Percentiles rank a stretch among this genome's conserved stretches.
phyloP scores from a whole-genome alignment of 1,139 yeast species.

The Taphrina communis region DNA sequence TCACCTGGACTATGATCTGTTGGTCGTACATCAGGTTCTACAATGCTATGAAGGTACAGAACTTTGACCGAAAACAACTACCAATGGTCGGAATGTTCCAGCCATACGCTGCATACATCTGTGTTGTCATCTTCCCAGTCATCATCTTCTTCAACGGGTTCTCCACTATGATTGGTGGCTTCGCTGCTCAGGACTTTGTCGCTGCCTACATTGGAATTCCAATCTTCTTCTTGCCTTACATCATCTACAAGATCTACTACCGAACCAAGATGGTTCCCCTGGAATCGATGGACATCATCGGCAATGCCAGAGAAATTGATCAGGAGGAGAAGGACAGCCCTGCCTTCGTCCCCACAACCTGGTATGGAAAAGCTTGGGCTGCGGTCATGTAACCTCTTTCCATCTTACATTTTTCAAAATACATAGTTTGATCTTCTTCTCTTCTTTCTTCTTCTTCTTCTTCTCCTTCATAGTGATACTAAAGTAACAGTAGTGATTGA shows the following conservation, averaged over 20 bases:
- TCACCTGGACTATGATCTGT: constrained; percentile 61
- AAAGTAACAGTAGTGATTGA: background rate
- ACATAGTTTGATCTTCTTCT: too few relatives aligned
- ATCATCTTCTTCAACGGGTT: constrained; percentile 74
- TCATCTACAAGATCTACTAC: constrained; percentile 52
- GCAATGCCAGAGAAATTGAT: constrained; percentile 61
- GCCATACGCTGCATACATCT: constrained; percentile 67
- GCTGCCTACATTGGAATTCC: constrained; percentile 62
- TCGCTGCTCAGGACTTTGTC: constrained; percentile 57
- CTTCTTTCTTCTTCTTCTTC: background rate
- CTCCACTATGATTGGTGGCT: constrained; percentile 65
- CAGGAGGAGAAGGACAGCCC: constrained; percentile 20
- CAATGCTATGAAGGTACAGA: constrained; percentile 44
- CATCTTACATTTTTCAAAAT: background rate
- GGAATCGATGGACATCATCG: constrained; percentile 66
- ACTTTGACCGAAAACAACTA: constrained; percentile 52
- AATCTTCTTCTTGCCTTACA: constrained; percentile 57
- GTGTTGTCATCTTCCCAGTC: constrained; percentile 58
- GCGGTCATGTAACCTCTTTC: constrained; percentile 11
- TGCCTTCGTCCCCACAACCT: constrained; percentile 6
- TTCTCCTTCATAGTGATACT: background rate
- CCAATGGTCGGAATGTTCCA: constrained; percentile 76
- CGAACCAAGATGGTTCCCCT: constrained; percentile 59
- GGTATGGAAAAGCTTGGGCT: constrained; percentile 22
- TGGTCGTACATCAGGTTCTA: constrained; percentile 49